phyloP scores from a whole-genome alignment of 2,329 filamentous ascomycete genomes.

The Phaeosphaeria sp. region DNA sequence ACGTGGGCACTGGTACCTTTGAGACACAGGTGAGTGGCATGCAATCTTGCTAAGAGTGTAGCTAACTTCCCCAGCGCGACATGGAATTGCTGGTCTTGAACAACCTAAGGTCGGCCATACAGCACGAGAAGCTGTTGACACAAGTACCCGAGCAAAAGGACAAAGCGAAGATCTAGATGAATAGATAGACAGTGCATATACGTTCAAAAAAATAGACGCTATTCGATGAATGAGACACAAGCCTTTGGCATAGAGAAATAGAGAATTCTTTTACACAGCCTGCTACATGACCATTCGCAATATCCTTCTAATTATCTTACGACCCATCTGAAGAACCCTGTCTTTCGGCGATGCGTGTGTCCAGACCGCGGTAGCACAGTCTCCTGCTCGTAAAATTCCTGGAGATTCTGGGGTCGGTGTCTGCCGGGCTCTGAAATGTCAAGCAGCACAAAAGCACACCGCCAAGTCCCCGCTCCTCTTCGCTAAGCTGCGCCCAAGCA shows the following conservation, averaged over 20 bases:
- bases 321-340: too few species aligned
- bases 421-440: constrained; percentile 8
- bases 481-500: not conserved
- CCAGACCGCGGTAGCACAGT: not conserved
- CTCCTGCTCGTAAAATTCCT: not conserved
- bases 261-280: too few species aligned
- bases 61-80: constrained; percentile 49
- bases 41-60: not conserved
- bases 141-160: constrained; percentile 65
- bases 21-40: constrained; percentile 59
- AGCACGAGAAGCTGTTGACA: constrained; percentile 65
- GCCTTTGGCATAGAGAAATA: too few species aligned
- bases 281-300: too few species aligned
- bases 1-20: constrained; percentile 65
- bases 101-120: constrained; percentile 63
- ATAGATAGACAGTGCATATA: not conserved
- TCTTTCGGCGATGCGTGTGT: not conserved
- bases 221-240: too few species aligned
- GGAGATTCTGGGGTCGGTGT: constrained; percentile 30
- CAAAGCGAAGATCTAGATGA: constrained; percentile 31
- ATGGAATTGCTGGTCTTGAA: constrained; percentile 67
- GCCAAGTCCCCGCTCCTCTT: not conserved
- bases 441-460: not conserved
- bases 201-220: not conserved
- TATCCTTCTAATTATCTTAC: too few species aligned